phyloP scores from a whole-genome alignment of 805 yeast genomes.

The Candida namnaoensis region DNA sequence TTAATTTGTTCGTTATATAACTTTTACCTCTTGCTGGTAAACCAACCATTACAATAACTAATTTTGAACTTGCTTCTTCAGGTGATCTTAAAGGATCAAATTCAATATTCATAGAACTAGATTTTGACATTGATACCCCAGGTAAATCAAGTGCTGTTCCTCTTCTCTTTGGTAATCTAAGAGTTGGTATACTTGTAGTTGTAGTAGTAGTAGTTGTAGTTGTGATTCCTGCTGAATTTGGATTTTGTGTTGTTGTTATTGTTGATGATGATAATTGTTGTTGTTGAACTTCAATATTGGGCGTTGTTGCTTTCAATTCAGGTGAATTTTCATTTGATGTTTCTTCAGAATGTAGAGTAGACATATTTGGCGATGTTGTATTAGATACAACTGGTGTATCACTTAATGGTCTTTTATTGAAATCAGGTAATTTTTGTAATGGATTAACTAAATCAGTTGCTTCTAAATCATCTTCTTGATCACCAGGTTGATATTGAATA shows the following conservation, averaged over 20 bases:
- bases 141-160: slow-evolving; percentile 89
- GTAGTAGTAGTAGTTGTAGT: no score
- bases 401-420: slow-evolving; percentile 63
- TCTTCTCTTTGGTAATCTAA: slow-evolving; percentile 34
- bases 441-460: neutral
- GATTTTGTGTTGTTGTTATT: no score
- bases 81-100: slow-evolving; percentile 12
- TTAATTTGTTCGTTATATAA: slow-evolving; percentile 83
- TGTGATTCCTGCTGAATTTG: no score
- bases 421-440: slow-evolving; percentile 32
- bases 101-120: slow-evolving; percentile 17
- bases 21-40: slow-evolving; percentile 93
- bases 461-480: slow-evolving; percentile 10
- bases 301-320: slow-evolving; percentile 8
- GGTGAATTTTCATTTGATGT: slow-evolving; percentile 22
- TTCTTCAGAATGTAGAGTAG: slow-evolving; percentile 17
- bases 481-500: no score
- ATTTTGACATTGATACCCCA: slow-evolving; percentile 77
- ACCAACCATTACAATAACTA: slow-evolving; percentile 96
- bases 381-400: slow-evolving; percentile 65
- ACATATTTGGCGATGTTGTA: slow-evolving; percentile 41
- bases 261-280: neutral
- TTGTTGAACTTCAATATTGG: neutral
- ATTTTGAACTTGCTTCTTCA: slow-evolving; percentile 66
- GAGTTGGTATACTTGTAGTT: slow-evolving; percentile 3